Evolutionary conservation across 2,329 filamentous ascomycete genomes (phyloP).

Genomic region (Stagonosporopsis rhizophila): DNA sequence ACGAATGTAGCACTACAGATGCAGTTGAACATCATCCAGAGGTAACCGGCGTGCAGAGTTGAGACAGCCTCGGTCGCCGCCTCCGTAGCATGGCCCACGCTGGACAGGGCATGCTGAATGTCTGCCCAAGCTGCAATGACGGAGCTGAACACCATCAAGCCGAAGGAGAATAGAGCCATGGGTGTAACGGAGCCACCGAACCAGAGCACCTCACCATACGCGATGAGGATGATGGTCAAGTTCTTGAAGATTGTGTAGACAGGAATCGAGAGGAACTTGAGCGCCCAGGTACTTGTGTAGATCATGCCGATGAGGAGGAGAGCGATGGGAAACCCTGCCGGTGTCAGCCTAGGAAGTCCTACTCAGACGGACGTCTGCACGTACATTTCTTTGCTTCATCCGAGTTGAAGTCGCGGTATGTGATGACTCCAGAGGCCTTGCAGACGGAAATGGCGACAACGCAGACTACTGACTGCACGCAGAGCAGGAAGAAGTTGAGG

Average conservation of each 20-base stretch:
- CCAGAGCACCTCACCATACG: constrained; percentile 97
- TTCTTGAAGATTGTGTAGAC: constrained; percentile 99
- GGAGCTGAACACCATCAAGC: constrained; percentile 94
- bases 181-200: constrained; percentile 92
- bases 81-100: constrained; percentile 58
- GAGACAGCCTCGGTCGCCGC: constrained; percentile 79
- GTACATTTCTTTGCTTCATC: constrained; percentile 93
- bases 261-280: constrained; percentile 95
- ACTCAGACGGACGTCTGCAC: constrained; percentile 39
- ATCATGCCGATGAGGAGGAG: constrained; percentile 98
- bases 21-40: constrained; percentile 98
- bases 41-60: constrained; percentile 90
- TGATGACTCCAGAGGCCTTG: constrained; percentile 83
- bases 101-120: constrained; percentile 82
- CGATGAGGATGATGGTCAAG: constrained; percentile 97
- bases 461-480: constrained; percentile 87
- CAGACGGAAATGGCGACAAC: constrained; percentile 81
- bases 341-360: constrained; percentile 20
- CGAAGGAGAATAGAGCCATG: constrained; percentile 90
- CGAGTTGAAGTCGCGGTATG: constrained; percentile 80
- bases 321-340: constrained; percentile 90
- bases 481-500: constrained; percentile 93
- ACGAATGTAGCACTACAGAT: constrained; percentile 91
- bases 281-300: constrained; percentile 94
- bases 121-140: constrained; percentile 97